Conservation (phyloP, 352 stramenopile species). For the Phytophthora megakarya region DNA sequence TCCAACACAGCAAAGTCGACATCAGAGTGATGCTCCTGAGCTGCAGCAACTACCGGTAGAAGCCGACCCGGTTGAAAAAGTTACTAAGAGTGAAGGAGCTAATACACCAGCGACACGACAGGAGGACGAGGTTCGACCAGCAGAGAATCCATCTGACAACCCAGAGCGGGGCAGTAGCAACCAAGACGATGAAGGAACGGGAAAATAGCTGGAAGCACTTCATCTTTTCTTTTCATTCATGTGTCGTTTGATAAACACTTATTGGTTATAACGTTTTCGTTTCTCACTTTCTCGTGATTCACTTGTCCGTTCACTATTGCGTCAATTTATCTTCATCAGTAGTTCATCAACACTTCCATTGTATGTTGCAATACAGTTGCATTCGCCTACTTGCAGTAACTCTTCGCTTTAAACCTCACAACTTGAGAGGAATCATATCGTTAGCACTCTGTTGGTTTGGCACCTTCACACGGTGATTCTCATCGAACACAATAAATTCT, state of each 20-base stretch:
- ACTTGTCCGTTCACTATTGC: constrained; percentile 11
- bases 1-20: neutral
- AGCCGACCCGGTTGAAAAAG: constrained; percentile 17
- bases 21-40: neutral
- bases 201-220: constrained; percentile 4
- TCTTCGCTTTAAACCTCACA: constrained; percentile 22
- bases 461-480: constrained; percentile 19
- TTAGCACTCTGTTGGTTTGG: constrained; percentile 32
- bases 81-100: neutral
- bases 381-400: neutral
- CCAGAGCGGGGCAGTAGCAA: constrained; percentile 1
- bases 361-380: too few relatives aligned
- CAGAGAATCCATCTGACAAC: neutral
- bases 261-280: constrained; percentile 13
- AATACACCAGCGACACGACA: neutral
- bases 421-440: constrained; percentile 66
- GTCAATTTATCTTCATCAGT: neutral
- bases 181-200: constrained; percentile 1
- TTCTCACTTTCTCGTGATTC: constrained; percentile 6
- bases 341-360: neutral
- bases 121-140: constrained; percentile 15
- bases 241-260: too few relatives aligned
- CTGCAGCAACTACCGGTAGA: constrained; percentile 26
- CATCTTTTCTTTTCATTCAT: constrained; percentile 11
- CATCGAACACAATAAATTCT: constrained; percentile 58